Conservation (phyloP, 768 basidiomycete genomes). For the Suillus spraguei region DNA sequence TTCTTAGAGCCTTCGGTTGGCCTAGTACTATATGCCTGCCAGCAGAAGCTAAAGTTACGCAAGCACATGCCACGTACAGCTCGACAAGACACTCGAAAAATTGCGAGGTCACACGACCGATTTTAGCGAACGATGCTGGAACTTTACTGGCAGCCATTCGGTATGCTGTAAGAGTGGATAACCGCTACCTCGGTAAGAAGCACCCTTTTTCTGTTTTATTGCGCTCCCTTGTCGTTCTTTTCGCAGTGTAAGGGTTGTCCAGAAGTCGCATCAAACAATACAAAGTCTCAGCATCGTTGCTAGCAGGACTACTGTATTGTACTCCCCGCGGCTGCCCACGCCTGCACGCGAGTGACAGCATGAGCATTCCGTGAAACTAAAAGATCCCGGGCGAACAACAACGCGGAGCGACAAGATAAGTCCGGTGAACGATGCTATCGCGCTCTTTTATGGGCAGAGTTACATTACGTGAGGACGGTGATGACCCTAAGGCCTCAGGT, state of each 20-base stretch:
- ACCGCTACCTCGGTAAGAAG: neutral
- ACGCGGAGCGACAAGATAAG: neutral
- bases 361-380: neutral
- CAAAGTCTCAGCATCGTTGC: neutral
- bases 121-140: neutral
- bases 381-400: neutral
- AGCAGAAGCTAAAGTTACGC: neutral
- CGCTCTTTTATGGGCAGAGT: neutral
- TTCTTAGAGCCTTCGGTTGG: neutral
- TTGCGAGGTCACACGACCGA: neutral
- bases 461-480: neutral
- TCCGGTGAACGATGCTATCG: neutral
- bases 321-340: neutral
- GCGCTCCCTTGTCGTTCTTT: neutral
- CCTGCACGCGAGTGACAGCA: neutral
- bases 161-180: neutral
- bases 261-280: neutral
- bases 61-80: neutral
- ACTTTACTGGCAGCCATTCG: neutral
- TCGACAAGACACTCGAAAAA: neutral
- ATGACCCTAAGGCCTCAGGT: neutral
- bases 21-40: neutral
- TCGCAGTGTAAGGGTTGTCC: neutral
- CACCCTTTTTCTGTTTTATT: neutral
- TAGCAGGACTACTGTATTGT: neutral